phyloP scores from a whole-genome alignment of 2,329 filamentous ascomycete species.

The Colletotrichum plurivorum region DNA sequence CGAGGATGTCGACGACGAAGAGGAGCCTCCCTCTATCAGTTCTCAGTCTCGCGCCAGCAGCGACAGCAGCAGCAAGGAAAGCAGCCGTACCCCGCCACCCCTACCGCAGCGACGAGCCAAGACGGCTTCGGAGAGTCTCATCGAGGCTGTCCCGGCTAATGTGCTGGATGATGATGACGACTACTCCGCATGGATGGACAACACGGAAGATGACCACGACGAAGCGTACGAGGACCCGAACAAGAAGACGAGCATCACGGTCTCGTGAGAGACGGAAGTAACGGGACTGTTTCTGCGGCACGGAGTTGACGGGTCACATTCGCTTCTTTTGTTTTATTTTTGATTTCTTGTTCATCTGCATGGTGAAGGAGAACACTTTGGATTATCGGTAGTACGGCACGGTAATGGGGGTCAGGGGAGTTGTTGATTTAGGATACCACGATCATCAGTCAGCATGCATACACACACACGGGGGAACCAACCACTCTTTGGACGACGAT shows the following conservation, averaged over 20 bases:
- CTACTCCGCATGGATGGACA: conserved; percentile 54
- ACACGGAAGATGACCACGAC: conserved; percentile 38
- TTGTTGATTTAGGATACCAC: neutral
- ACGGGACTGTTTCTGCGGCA: neutral
- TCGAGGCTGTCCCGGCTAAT: conserved; percentile 40
- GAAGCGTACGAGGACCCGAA: conserved; percentile 20
- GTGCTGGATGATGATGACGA: conserved; percentile 48
- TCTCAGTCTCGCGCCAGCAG: conserved; percentile 1
- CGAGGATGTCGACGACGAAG: conserved; percentile 25
- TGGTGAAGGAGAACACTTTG: neutral
- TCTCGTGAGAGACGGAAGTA: neutral
- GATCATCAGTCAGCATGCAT: neutral
- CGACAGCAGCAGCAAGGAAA: conserved; percentile 28
- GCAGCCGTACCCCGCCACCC: conserved; percentile 24
- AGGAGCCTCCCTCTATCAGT: neutral
- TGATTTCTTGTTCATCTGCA: neutral
- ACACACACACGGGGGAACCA: neutral
- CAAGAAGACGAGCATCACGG: conserved; percentile 8
- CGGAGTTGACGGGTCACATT: neutral
- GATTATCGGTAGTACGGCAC: neutral
- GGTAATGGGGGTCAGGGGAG: neutral
- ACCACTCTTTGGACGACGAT: neutral
- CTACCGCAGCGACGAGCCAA: conserved; percentile 28
- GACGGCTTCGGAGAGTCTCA: conserved; percentile 21
- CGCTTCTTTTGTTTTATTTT: no score